Evolutionary conservation across 148 eudicot species (phyloP).

Genomic region (Vaccinium corymbosum): DNA sequence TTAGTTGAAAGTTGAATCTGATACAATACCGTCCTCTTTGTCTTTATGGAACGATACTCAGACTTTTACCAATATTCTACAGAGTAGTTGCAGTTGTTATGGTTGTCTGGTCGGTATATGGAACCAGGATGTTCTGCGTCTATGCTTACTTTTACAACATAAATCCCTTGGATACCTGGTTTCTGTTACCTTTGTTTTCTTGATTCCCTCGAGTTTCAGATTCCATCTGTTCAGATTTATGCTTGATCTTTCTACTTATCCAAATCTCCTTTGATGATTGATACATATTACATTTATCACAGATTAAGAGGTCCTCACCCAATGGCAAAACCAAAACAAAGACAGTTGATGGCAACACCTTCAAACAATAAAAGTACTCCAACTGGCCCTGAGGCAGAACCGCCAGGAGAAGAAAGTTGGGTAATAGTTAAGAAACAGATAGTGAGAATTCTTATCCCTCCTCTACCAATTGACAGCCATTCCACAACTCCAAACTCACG

Average conservation of each 20-base stretch:
- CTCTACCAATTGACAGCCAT: slow-evolving; percentile 33
- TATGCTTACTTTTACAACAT: background rate
- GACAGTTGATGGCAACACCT: slow-evolving; percentile 16
- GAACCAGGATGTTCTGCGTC: background rate
- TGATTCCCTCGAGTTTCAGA: background rate
- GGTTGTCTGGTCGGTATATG: background rate
- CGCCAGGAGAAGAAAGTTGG: slow-evolving; percentile 58
- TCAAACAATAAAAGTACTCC: slow-evolving; percentile 25
- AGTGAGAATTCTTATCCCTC: slow-evolving; percentile 64
- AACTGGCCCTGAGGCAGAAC: slow-evolving; percentile 25
- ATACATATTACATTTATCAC: background rate
- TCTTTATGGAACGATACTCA: no score
- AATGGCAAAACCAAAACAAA: slow-evolving; percentile 42
- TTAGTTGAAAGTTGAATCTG: no score
- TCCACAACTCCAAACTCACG: slow-evolving; percentile 24
- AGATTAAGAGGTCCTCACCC: slow-evolving; percentile 20
- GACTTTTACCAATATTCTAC: no score
- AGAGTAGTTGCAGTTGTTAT: background rate
- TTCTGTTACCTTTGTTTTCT: background rate
- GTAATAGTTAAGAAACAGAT: slow-evolving; percentile 75
- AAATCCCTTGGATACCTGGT: background rate
- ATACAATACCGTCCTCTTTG: no score
- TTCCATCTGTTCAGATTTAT: slow-evolving; percentile 1
- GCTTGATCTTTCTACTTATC: background rate
- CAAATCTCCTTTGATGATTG: background rate